A percentile compares a stretch with the other conserved stretches of the same genome.
These are phyloP conservation scores for Mytilinidion resinicola DNA, from an alignment of 495 filamentous ascomycete species.

Conservation along the genomic window DNA sequence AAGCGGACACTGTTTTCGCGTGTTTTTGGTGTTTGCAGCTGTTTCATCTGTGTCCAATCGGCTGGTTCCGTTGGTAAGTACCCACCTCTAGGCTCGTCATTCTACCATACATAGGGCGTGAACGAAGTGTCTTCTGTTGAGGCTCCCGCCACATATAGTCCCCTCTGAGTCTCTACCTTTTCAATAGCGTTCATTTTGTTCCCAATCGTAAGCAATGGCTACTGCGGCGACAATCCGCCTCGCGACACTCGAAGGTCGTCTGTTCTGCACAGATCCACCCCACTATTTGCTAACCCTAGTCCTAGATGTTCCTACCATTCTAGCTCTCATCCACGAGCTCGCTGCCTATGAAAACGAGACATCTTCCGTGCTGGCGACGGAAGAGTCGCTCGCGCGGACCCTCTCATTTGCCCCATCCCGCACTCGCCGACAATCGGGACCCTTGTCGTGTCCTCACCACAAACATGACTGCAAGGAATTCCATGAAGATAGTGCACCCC, in stretches of 20 bases:
- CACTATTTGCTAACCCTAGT: slow-evolving; percentile 2
- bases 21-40: too few species aligned
- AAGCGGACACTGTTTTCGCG: too few species aligned
- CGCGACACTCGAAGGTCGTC: slow-evolving; percentile 29
- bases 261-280: background rate
- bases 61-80: too few species aligned
- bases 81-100: too few species aligned
- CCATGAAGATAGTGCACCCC: background rate
- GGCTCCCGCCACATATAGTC: too few species aligned
- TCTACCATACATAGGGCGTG: too few species aligned
- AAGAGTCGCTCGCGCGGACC: slow-evolving; percentile 61
- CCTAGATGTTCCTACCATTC: slow-evolving; percentile 76
- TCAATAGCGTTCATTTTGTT: slow-evolving; percentile 14
- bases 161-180: background rate
- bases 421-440: background rate
- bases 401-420: slow-evolving; percentile 59
- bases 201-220: too few species aligned
- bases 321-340: slow-evolving; percentile 77
- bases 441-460: background rate
- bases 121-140: too few species aligned
- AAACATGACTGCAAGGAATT: background rate
- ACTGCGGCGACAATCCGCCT: slow-evolving; percentile 16
- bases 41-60: too few species aligned
- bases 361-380: slow-evolving; percentile 71
- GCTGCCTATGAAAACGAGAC: slow-evolving; percentile 79